Base-by-base conservation (phyloP, 441 rosid genomes). In the Mallotus repandus region DNA sequence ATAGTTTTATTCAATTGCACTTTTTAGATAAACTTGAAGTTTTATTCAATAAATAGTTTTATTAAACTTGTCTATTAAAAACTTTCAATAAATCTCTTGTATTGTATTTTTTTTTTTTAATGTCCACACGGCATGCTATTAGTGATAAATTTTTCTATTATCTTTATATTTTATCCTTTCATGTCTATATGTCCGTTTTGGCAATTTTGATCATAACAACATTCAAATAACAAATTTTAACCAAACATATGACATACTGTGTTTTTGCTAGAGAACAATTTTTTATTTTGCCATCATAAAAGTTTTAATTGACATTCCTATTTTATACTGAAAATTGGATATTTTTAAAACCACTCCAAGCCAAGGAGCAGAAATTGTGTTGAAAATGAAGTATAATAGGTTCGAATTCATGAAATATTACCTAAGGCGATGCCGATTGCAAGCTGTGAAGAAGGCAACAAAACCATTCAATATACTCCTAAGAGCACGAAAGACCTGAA, bases 361-460 rank as follows among this genome's bases (percentile, higher is more conserved):
- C 10, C 4, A 15, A 54, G 15, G 25, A 52, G 49, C 59, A 70
- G 21, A 19, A 25, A 19, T 25, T 48, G 12, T 45, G 54, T 29
- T 45, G 54, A 48, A 54, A 7, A 54, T 3, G 53, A 9, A 68
- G 63, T n/a, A 64, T 25, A 61, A 55, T 13, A 25, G 9, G 7
- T 15, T 11, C 15, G 16, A 46, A 43, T 15, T 70, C 55, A 32
- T 63, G 63, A 45, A 19, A 46, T 8, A 54, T 56, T 84, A 96
- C 99, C 99, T 91, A 45, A 96, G 97, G 65, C 98, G 97, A 85
- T 96, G 99, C 81, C 97, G 87, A 83, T 96, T 93, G 86, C 99
- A 96, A 35, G 98, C 89, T 49, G 90, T 76, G 76, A 93, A 93
- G 87, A 90, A 90, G 58, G 91, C 99, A 50, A 89, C 87, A 74